Evolutionary conservation across 768 basidiomycete species (phyloP), one percentile per base, ranked within the genome.

Genomic region (Rubroboletus pulcherrimus): DNA sequence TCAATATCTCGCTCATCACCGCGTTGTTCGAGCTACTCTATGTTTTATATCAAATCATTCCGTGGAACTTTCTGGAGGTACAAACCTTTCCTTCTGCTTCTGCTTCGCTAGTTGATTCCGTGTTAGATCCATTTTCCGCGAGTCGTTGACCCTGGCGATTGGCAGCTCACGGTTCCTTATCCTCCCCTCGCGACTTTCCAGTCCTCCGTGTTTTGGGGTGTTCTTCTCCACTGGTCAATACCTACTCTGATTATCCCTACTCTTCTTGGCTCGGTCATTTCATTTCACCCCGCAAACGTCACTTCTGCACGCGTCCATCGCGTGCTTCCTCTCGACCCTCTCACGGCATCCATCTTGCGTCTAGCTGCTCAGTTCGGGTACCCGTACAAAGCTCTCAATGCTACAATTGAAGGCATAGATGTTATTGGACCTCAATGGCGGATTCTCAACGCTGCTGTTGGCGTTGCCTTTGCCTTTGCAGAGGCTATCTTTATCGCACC

Each of bases 391-490:
- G 54, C 46, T 42, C 64, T 60, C 15, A 38, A 59, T 41, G 55
- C 47, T 21, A 61, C 62, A 12, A 58, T 63, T 15, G 63, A 72
- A 19, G 77, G 78, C 10, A 64, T 82, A 39, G 83, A 86, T 58
- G 76, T 84, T 4, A 66, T 89, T 7, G 84, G 84, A 6, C 68
- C 72, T 37, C 73, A 76, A 30, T 80, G 81, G 77, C 78, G 87
- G 43, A 74, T 86, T 1, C 71, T 86, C 53, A 75, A 70, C 43
- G 83, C 87, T 0, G 70, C 76, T 5, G 70, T 87, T 31, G 76
- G 78, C 9, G 76, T 84, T 11, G 84, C 84, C 0, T 86, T 87
- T 63, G 82, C 87, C 3, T 85, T 87, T 60, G 81, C 85, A 1
- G 87, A 89, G 66, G 83, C 82, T 0, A 79, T 89, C 50, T 73